Base-by-base conservation (phyloP, 495 filamentous ascomycete genomes). In the Xeromyces bisporus region DNA sequence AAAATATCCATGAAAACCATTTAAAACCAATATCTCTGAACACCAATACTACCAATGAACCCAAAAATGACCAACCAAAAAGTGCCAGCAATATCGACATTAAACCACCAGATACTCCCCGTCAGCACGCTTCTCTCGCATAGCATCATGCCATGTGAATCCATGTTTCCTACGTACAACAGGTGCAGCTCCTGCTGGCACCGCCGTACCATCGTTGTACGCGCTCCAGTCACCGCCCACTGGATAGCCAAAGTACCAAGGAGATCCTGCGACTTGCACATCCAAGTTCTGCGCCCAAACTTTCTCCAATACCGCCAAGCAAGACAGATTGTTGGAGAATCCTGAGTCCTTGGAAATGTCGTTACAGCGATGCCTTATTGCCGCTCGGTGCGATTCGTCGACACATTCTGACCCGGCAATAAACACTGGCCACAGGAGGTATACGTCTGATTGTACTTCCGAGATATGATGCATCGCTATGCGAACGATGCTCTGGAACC, bases 361-460 rank as follows among this genome's bases (percentile, higher is more conserved):
- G 23, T 73, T 60, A 58, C 84, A 93, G 30, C 85, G 71, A 41
- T 71, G 57, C 12, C 82, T 70, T 28, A 96, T 76, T 28, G 84
- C 67, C 18, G 67, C 62, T 33, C 86, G 75, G 38, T 93, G 80
- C 23, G 74, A 59, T 39, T 82, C 77, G 32, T 77, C 74, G 32
- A 92, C 80, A 47, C 85, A 92, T 58, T 93, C 87, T 14, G 80
- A 83, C 17, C 87, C 86, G 0, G 75, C 77, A 29, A 94, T 77
- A 48, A 93, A 93, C 7, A 94, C 65, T 6, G 87, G 86, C 87
- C 87, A 96, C 2, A 96, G 71, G 15, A 96, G 60, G 43, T 89
- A 93, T 46, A 92, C 87, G 51, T 89, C 80, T 1, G 75, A 68
- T 36, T 80, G 69, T 14, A 93, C 75, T 30, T 73, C 71, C 9